Base-by-base conservation (phyloP, 768 basidiomycete genomes). In the Pleurotus citrinopileatus region DNA sequence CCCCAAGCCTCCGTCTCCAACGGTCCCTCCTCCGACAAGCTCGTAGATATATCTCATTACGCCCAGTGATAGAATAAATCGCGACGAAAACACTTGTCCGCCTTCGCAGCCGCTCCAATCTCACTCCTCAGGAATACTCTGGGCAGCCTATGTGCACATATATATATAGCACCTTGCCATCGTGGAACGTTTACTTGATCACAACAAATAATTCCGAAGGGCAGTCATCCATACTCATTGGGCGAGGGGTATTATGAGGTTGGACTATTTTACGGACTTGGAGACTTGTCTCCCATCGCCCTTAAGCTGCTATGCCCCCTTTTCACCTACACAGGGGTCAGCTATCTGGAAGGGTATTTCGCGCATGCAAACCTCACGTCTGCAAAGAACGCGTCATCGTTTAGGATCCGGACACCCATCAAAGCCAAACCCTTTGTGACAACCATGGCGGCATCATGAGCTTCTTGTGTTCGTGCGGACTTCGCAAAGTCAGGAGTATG, bases 401-500 rank as follows among this genome's bases (percentile, higher is more conserved):
- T 72, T 4, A 90, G 67, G 4, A 85, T 72, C 15, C 80, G 78
- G 57, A 87, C 76, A 1, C 80, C 86, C 2, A 80, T 82, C 54
- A 78, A 69, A 2, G 89, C 86, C 29, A 91, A 66, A 19, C 77
- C 83, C 59, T 85, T 87, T 27, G 80, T 74, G 25, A 82, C 69
- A 6, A 66, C 62, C 65, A 91, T 76, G 26, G 81, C 81, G 19
- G 75, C 74, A 42, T 73, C 73, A 61, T 91, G 89, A 12, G 89
- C 89, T 56, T 81, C 80, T 36, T 69, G 61, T 38, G 78, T 82
- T 25, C 73, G 72, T 23, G 87, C 84, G 22, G 89, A 75, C 50
- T 70, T 67, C 19, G 85, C 71, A 65, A 91, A 91, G 3, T 73
- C 79, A 8, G 81, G 73, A 1, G 89, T 89, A 60, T 91, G 89